These are phyloP conservation scores for Lichtheimia ramosa DNA, from an alignment of 371 early-diverging fungal species.

Conservation along the genomic window DNA sequence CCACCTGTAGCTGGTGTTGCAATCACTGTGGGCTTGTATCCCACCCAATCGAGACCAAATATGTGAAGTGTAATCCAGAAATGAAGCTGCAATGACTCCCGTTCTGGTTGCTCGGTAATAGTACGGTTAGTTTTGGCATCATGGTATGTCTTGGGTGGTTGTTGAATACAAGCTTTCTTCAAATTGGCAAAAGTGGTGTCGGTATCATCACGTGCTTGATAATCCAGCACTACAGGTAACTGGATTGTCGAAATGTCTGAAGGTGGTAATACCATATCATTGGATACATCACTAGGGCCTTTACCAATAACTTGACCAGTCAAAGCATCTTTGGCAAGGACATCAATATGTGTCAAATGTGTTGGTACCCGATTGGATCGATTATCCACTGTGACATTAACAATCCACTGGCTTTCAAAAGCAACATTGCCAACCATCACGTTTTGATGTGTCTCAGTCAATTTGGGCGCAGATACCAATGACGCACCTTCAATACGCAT, in stretches of 20 bases:
- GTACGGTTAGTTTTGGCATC: constrained; percentile 16
- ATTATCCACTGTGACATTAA: constrained; percentile 43
- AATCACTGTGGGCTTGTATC: constrained; percentile 43
- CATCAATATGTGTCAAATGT: constrained; percentile 24
- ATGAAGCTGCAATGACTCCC: constrained; percentile 35
- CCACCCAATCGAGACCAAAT: constrained; percentile 37
- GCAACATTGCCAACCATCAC: constrained; percentile 43
- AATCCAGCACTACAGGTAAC: constrained; percentile 35
- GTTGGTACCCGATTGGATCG: constrained; percentile 43
- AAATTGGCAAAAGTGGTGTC: constrained; percentile 41
- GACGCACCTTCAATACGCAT: constrained; percentile 49
- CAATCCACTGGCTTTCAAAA: constrained; percentile 48
- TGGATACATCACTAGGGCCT: constrained; percentile 17
- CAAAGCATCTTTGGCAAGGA: constrained; percentile 38
- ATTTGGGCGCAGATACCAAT: constrained; percentile 29
- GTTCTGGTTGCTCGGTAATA: constrained; percentile 16
- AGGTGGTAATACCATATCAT: constrained; percentile 20
- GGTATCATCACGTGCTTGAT: constrained; percentile 40
- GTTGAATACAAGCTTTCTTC: constrained; percentile 30
- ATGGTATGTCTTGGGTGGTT: constrained; percentile 10
- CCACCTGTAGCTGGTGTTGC: constrained; percentile 45
- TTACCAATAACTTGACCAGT: constrained; percentile 43
- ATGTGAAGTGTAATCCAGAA: constrained; percentile 47
- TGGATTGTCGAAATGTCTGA: constrained; percentile 35
- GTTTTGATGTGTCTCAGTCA: constrained; percentile 37